Conservation (phyloP, 768 basidiomycete species). For the Mrakia gelida region DNA sequence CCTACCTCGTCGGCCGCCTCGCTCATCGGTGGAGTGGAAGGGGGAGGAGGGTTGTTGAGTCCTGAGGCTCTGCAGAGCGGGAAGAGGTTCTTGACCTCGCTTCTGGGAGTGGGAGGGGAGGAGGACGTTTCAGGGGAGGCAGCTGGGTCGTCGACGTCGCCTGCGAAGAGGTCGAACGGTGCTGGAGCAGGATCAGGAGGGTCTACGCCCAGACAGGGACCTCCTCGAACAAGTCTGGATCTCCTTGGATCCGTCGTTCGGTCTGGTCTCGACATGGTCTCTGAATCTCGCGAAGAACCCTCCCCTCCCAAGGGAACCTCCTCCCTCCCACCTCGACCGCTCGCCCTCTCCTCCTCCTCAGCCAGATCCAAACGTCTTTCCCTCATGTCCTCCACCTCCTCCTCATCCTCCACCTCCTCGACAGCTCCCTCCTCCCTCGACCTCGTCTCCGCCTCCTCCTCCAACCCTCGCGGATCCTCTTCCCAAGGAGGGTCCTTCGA, state of each 20-base stretch:
- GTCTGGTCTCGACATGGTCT: slow-evolving; percentile 12
- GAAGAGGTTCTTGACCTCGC: slow-evolving; percentile 14
- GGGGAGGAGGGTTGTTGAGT: not conserved
- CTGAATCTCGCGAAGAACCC: slow-evolving; percentile 3
- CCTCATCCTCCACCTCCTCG: not conserved
- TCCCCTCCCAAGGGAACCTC: not conserved
- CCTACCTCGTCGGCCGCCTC: not conserved
- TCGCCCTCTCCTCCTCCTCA: not conserved
- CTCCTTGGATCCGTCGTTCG: slow-evolving; percentile 1
- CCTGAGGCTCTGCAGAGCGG: slow-evolving; percentile 19
- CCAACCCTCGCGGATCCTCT: not conserved
- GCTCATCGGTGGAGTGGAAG: not conserved
- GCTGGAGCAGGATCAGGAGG: not conserved
- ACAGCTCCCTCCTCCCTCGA: not conserved
- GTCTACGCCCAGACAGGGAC: not conserved
- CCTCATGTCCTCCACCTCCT: slow-evolving; percentile 10
- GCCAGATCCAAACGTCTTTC: not conserved
- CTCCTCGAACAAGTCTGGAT: slow-evolving; percentile 17
- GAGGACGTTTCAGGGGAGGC: not conserved
- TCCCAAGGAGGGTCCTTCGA: slow-evolving; percentile 9
- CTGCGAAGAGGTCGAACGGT: not conserved
- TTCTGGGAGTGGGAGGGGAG: slow-evolving; percentile 13
- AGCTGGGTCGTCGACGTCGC: not conserved
- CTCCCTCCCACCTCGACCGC: not conserved
- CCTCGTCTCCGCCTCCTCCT: not conserved